These are phyloP conservation scores for Lipomyces kockii DNA, from an alignment of 805 yeast species.

Conservation along the genomic window DNA sequence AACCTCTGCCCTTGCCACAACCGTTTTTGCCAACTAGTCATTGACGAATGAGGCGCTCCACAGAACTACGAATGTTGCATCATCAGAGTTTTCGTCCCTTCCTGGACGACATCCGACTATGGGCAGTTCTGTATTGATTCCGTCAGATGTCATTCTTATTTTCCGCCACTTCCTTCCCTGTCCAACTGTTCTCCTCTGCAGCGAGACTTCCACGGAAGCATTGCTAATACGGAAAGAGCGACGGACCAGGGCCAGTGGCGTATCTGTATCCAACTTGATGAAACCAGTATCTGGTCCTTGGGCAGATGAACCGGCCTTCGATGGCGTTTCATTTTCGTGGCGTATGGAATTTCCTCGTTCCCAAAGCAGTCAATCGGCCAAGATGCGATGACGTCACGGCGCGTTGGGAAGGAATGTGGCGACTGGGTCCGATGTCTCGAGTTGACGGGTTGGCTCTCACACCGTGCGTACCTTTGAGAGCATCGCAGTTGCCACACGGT, in stretches of 20 bases:
- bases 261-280: conserved; percentile 9
- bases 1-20: conserved; percentile 7
- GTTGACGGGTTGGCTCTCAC: no score
- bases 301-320: conserved; percentile 7
- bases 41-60: conserved; percentile 6
- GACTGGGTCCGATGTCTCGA: conserved; percentile 5
- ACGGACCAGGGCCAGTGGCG: conserved; percentile 11
- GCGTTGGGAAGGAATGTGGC: conserved; percentile 6
- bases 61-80: conserved; percentile 4
- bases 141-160: conserved; percentile 6
- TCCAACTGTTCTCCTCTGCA: conserved; percentile 5
- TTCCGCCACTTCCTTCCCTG: conserved; percentile 9
- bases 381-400: conserved; percentile 9
- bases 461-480: neutral
- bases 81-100: conserved; percentile 4
- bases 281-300: conserved; percentile 6
- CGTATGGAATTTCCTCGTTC: conserved; percentile 7
- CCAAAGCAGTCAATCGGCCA: conserved; percentile 6
- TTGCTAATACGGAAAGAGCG: conserved; percentile 8
- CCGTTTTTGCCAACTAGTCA: conserved; percentile 7
- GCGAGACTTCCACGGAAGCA: conserved; percentile 7
- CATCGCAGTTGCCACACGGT: conserved; percentile 9
- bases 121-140: conserved; percentile 6
- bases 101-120: conserved; percentile 5
- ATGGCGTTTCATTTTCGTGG: conserved; percentile 5